Percentiles rank a stretch among this genome's conserved stretches.
Evolutionary conservation across 2,329 filamentous ascomycete species (phyloP).

Genomic region (Xylaria sp.): DNA sequence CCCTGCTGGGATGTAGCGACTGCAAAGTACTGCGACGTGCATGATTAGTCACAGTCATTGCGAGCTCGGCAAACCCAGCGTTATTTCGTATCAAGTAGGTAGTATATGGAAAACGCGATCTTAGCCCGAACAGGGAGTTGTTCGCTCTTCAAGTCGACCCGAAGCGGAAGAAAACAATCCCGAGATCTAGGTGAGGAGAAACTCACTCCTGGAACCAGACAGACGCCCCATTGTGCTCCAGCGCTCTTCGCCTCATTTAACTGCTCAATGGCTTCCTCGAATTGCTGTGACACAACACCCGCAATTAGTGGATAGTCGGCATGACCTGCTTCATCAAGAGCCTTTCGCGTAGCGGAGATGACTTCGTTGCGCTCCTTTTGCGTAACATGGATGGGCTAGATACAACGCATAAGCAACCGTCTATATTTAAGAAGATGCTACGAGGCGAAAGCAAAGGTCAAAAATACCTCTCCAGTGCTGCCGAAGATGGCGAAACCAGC

Average conservation of each 20-base stretch:
- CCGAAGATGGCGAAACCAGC: slow-evolving; percentile 67
- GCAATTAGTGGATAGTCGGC: slow-evolving; percentile 64
- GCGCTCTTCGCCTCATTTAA: slow-evolving; percentile 56
- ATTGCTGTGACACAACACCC: slow-evolving; percentile 32
- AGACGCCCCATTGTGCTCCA: slow-evolving; percentile 66
- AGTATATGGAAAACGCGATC: background rate
- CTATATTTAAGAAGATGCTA: no score
- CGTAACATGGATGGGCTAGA: slow-evolving; percentile 61
- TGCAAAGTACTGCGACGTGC: slow-evolving; percentile 59
- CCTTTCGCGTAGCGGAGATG: slow-evolving; percentile 60
- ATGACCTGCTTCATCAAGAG: slow-evolving; percentile 61
- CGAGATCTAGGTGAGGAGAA: background rate
- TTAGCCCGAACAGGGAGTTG: background rate
- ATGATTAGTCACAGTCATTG: slow-evolving; percentile 1
- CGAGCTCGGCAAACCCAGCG: background rate
- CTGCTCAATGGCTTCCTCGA: slow-evolving; percentile 52
- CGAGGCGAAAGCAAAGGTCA: no score
- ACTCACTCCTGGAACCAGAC: slow-evolving; percentile 60
- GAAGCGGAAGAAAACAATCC: background rate
- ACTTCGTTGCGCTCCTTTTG: slow-evolving; percentile 61
- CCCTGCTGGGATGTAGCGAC: slow-evolving; percentile 62
- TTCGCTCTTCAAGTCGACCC: background rate
- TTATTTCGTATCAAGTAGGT: background rate
- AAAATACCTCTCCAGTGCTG: slow-evolving; percentile 60
- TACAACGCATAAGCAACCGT: no score